These are phyloP conservation scores for Sphagnum contortum DNA, from an alignment of 225 moss, liverwort and hornwort genomes.

Conservation along the genomic window DNA sequence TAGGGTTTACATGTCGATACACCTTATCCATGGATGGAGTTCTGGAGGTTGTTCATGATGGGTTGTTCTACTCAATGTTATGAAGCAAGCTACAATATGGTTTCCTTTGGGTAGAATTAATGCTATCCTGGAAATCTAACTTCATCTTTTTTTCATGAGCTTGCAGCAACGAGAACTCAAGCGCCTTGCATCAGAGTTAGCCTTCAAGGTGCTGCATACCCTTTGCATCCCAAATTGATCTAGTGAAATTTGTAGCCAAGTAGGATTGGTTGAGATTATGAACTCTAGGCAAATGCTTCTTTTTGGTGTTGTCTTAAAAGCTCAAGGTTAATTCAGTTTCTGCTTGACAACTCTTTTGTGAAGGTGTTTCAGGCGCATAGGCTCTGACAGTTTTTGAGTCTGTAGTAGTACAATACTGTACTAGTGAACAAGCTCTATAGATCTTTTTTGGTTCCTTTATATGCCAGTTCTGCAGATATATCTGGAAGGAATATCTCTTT, in stretches of 20 bases:
- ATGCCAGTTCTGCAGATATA: too few relatives aligned
- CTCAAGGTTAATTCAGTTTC: not conserved
- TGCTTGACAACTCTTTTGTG: too few relatives aligned
- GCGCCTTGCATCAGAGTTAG: conserved; percentile 70
- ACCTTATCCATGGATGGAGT: not conserved
- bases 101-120: too few relatives aligned
- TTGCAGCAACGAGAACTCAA: conserved; percentile 76
- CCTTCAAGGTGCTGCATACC: conserved; percentile 60
- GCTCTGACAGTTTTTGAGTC: not conserved
- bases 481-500: too few relatives aligned
- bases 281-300: not conserved
- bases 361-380: too few relatives aligned
- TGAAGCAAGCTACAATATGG: too few relatives aligned
- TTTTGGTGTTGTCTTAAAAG: not conserved
- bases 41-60: not conserved
- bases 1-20: not conserved
- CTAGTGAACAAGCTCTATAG: too few relatives aligned
- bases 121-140: not conserved
- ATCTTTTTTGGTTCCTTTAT: too few relatives aligned
- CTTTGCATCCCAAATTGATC: not conserved
- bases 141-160: not conserved
- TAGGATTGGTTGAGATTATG: not conserved
- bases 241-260: too few relatives aligned
- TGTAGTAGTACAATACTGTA: not conserved
- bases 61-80: too few relatives aligned